These are phyloP conservation scores for Ricinus communis DNA, from an alignment of 345 rosid genomes.

Conservation along the genomic window DNA sequence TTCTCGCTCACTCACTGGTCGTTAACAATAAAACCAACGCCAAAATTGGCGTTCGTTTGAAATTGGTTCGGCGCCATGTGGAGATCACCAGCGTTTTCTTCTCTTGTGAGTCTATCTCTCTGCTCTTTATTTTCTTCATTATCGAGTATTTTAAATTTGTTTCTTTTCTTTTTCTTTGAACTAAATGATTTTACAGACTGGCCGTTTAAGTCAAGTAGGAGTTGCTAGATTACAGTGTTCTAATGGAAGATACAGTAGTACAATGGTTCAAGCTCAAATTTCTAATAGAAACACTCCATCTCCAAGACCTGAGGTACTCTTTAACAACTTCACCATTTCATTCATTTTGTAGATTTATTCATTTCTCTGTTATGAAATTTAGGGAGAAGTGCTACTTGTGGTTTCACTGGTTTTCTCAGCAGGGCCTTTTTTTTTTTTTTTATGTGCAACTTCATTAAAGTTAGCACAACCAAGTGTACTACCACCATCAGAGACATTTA, in stretches of 20 bases:
- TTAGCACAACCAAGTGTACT: too few species aligned
- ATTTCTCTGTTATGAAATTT: background rate
- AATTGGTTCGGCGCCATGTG: background rate
- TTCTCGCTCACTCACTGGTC: too few species aligned
- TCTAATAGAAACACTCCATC: slow-evolving; percentile 2
- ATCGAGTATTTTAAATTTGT: background rate
- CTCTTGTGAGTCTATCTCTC: slow-evolving; percentile 8
- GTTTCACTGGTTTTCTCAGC: too few species aligned
- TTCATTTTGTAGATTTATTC: background rate
- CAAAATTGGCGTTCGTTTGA: too few species aligned
- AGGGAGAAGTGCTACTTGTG: too few species aligned
- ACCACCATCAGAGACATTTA: too few species aligned
- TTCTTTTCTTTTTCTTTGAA: too few species aligned
- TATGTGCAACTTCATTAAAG: too few species aligned
- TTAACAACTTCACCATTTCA: background rate
- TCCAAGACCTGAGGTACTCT: slow-evolving; percentile 24
- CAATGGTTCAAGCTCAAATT: slow-evolving; percentile 20
- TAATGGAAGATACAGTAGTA: slow-evolving; percentile 19
- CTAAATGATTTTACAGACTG: slow-evolving; percentile 23
- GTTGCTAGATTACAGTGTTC: slow-evolving; percentile 15
- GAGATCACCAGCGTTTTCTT: background rate
- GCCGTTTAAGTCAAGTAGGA: slow-evolving; percentile 15
- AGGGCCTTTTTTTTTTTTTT: too few species aligned
- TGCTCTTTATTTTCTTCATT: background rate
- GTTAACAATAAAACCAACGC: too few species aligned